These are phyloP conservation scores for Wickerhamiella kazuoi DNA, from an alignment of 805 yeast genomes.

Conservation along the genomic window DNA sequence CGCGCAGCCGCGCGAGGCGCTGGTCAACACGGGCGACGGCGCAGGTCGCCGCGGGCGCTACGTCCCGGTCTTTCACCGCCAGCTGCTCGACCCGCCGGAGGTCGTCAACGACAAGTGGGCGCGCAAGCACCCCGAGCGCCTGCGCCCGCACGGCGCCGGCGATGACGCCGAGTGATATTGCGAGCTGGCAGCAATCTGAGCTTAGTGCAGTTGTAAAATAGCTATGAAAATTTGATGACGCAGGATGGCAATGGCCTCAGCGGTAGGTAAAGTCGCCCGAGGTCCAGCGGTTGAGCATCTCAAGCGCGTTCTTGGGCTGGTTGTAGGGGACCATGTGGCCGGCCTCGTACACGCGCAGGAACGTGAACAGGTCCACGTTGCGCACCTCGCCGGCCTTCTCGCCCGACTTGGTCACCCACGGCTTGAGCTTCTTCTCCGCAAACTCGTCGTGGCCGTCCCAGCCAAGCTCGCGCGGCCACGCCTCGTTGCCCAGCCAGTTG, in stretches of 20 bases:
- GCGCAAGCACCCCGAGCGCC: slow-evolving; percentile 20
- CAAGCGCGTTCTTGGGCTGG: slow-evolving; percentile 65
- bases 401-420: slow-evolving; percentile 16
- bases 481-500: slow-evolving; percentile 82
- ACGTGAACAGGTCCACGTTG: slow-evolving; percentile 47
- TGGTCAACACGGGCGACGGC: slow-evolving; percentile 57
- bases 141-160: background rate
- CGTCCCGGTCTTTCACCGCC: slow-evolving; percentile 39
- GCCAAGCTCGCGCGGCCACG: slow-evolving; percentile 53
- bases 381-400: slow-evolving; percentile 43
- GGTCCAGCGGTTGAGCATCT: slow-evolving; percentile 80
- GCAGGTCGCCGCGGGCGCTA: slow-evolving; percentile 43
- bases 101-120: slow-evolving; percentile 47
- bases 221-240: no score
- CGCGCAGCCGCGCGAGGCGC: slow-evolving; percentile 2
- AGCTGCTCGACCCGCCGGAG: slow-evolving; percentile 45
- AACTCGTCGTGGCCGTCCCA: slow-evolving; percentile 44
- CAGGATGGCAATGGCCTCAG: no score
- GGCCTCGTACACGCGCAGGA: slow-evolving; percentile 64
- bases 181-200: no score
- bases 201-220: no score
- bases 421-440: slow-evolving; percentile 18
- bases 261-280: slow-evolving; percentile 33
- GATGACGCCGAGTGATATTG: background rate
- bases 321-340: slow-evolving; percentile 93